Evolutionary conservation across 140 eudicot species (phyloP), one percentile per base, ranked within the genome.

Genomic region (Bidens hawaiensis): DNA sequence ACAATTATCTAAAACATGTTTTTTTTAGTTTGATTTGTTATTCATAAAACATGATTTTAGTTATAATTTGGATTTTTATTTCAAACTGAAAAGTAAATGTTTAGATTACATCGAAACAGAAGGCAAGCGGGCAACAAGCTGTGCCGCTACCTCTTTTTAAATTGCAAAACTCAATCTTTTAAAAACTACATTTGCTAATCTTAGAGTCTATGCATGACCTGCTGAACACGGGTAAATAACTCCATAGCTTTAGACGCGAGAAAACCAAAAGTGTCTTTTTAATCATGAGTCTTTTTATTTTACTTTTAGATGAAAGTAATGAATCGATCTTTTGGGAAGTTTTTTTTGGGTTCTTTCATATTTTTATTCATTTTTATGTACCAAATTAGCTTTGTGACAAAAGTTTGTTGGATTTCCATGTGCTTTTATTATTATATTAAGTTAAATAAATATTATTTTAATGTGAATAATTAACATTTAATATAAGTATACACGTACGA

Each of bases 281-380:
- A 12, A 10, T 24, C 23, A 10, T 23, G 19, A 26, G 36, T 5
- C 9, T 14, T 13, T 24, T 51, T 5, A 21, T 42, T 13, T 45
- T 45, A 18, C n/a, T 27, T 64, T 49, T 65, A 21, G 61, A 65
- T 31, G 70, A 65, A 45, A 45, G 12, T 28, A 47, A 26, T 49
- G 16, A 6, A 49, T 17, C 56, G 8, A 30, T 64, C 23, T 17
- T 22, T 48, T 6, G 23, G 48, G 5, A 51, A 50, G 24, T 6
- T 7, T 38, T 28, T n/a, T 48, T 51, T 62, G 21, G 50, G 48
- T n/a, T 19, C 27, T 65, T 50, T 21, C 34, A 53, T 31, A 19
- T 6, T 12, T 18, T 17, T 23, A 14, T 64, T 22, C 14, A 23
- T 53, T 26, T 34, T 14, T 6, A 17, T 22, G 42, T 58, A 57